Evolutionary conservation across 257 asterid species (phyloP), one percentile per base, ranked within the genome.

Genomic region (Petunia secreta): DNA sequence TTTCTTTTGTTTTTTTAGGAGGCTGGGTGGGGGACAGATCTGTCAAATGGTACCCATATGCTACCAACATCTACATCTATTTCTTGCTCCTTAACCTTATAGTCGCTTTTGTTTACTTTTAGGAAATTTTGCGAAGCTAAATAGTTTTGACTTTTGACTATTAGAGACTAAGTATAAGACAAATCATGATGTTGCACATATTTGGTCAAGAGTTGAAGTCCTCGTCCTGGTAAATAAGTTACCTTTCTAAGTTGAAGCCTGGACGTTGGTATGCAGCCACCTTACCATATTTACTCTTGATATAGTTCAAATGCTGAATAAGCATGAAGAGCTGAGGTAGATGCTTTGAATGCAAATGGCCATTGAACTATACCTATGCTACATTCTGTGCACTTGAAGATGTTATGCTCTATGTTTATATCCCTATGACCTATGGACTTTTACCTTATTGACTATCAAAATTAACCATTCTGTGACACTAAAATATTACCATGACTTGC

Each of bases 81-180:
- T 65, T 65, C 50, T 65, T 65, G 74, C 5, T 65, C 52, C 74
- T 39, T 40, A 41, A 65, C 74, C 36, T 65, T 40, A 39, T 40
- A 14, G 40, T 65, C 25, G 25, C 74, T 39, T 10, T 52, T 40
- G 4, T 65, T 14, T 39, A 25, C 52, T 65, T 40, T 40, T 13
- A 0, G 25, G 11, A 65, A 65, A 34, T 13, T 65, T 39, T 65
- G 13, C 2, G 39, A 39, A 14, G 25, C 25, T 25, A 25, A 14
- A 1, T 40, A 65, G 13, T 39, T 65, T 39, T 15, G 74, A 40
- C 52, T 39, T 65, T 39, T 15, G 74, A 40, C 52, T 14, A 65
- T 65, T 65, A 40, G 34, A 13, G 52, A 39, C 74, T 6, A 14
- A 13, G 52, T 65, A 11, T 65, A 39, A 25, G 52, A 65, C 74